phyloP scores from a whole-genome alignment of 1,284 basidiomycete genomes.

The Cryptococcus floricola region DNA sequence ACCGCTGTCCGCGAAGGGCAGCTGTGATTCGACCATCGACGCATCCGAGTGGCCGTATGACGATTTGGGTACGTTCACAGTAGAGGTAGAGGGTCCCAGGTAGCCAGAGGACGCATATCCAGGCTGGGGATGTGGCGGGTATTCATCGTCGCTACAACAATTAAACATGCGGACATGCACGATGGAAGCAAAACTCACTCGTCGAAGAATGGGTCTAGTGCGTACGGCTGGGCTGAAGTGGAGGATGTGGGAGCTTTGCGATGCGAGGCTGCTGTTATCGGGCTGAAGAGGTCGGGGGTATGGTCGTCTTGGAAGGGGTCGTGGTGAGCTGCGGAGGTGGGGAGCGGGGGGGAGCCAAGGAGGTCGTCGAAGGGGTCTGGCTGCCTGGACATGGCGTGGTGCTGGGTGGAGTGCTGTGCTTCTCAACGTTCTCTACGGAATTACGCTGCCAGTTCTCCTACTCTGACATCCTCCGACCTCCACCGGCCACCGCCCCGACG shows the following conservation, averaged over 20 bases:
- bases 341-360: conserved; percentile 33
- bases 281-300: conserved; percentile 20
- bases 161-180: background rate
- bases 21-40: conserved; percentile 25
- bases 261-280: background rate
- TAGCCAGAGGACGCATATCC: conserved; percentile 25
- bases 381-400: conserved; percentile 20
- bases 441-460: too few relatives aligned
- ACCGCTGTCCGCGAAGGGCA: conserved; percentile 38
- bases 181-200: conserved; percentile 32
- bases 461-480: too few relatives aligned
- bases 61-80: conserved; percentile 13
- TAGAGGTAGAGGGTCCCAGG: conserved; percentile 32
- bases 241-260: conserved; percentile 4
- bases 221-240: conserved; percentile 27
- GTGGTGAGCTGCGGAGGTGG: conserved; percentile 15
- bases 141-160: conserved; percentile 42
- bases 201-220: conserved; percentile 49
- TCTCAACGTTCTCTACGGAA: too few relatives aligned
- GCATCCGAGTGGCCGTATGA: conserved; percentile 26
- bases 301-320: conserved; percentile 38
- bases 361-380: conserved; percentile 47
- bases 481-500: too few relatives aligned
- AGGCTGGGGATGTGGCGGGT: conserved; percentile 13
- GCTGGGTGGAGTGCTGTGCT: too few relatives aligned